Evolutionary conservation across 2,329 filamentous ascomycete genomes (phyloP), one percentile per base, ranked within the genome.

Genomic region (Neopestalotiopsis rosae): DNA sequence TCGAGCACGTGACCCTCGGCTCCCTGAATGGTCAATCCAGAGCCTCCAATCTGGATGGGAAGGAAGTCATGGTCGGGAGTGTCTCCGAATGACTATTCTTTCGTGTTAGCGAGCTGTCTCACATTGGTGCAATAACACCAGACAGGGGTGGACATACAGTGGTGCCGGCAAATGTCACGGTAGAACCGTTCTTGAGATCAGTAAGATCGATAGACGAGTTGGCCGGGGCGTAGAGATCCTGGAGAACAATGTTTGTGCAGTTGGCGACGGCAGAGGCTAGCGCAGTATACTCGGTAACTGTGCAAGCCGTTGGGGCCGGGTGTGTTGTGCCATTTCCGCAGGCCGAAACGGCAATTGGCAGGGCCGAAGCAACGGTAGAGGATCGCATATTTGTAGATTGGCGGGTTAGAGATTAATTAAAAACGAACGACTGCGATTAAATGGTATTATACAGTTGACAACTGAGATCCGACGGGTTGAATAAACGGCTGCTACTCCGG

Each of bases 161-260:
- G 13, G 61, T 69, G 3, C 70, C 74, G 56, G 69, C 66, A 69
- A 73, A 74, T 64, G 68, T 69, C 71, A 81, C 77, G 24, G 30
- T n/a, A 71, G 80, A 79, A 32, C 76, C 77, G 12, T 74, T 69
- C 56, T 76, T 74, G 14, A 82, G 73, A 30, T 72, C 74, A 38
- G 74, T 77, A 59, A 82, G 71, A 67, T 82, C 78, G 9, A 82
- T 74, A 17, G 79, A 81, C 42, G 73, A 74, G 20, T 78, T 77
- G 4, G 80, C 74, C 6, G 81, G 81, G 14, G 81, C 78, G 10
- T 70, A 75, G 17, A 82, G 74, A 69, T 77, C 76, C 66, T 72
- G 75, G 5, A 84, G 76, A 34, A 79, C 74, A 67, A 84, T 83
- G 61, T 74, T 76, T 1, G 78, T 74, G 75, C 80, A 81, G 24